Percentiles rank a stretch among this genome's conserved stretches.
These are phyloP conservation scores for Metarhizium humberi DNA, from an alignment of 2,329 filamentous ascomycete species.

Conservation along the genomic window DNA sequence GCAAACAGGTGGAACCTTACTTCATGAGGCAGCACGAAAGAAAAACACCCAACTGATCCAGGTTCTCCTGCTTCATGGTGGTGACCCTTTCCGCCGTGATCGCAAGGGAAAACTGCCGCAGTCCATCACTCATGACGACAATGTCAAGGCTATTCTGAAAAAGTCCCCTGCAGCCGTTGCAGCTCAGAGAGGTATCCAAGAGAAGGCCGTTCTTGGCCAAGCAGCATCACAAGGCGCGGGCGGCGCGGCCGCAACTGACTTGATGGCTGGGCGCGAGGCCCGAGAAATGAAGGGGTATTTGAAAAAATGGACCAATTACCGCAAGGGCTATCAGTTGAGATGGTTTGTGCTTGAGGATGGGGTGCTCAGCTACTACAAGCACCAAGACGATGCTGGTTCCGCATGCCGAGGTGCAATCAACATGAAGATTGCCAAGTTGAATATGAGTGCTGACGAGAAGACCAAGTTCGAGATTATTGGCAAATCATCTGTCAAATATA, in stretches of 20 bases:
- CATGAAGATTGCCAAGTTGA: slow-evolving; percentile 89
- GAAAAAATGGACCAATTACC: slow-evolving; percentile 99
- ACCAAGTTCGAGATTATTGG: slow-evolving; percentile 96
- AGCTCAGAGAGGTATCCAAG: slow-evolving; percentile 90
- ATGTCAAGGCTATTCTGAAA: slow-evolving; percentile 80
- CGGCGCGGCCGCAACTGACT: slow-evolving; percentile 45
- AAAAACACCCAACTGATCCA: slow-evolving; percentile 84
- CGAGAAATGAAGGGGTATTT: slow-evolving; percentile 97
- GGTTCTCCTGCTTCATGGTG: slow-evolving; percentile 82
- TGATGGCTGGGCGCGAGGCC: slow-evolving; percentile 70
- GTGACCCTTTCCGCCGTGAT: slow-evolving; percentile 90
- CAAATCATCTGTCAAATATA: slow-evolving; percentile 98
- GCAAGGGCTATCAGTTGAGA: slow-evolving; percentile 87
- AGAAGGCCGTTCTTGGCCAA: slow-evolving; percentile 88
- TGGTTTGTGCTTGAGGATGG: slow-evolving; percentile 99
- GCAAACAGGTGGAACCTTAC: slow-evolving; percentile 77
- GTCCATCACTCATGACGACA: slow-evolving; percentile 92
- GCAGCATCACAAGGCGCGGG: slow-evolving; percentile 44
- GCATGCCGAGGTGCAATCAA: slow-evolving; percentile 97
- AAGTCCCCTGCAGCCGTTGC: slow-evolving; percentile 89
- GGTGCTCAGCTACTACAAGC: slow-evolving; percentile 97
- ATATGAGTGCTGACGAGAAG: slow-evolving; percentile 97
- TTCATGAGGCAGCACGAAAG: slow-evolving; percentile 87
- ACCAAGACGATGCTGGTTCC: slow-evolving; percentile 93
- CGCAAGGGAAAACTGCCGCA: slow-evolving; percentile 93